Evolutionary conservation across 2,329 filamentous ascomycete genomes (phyloP).

Genomic region (Cadophora sp.): DNA sequence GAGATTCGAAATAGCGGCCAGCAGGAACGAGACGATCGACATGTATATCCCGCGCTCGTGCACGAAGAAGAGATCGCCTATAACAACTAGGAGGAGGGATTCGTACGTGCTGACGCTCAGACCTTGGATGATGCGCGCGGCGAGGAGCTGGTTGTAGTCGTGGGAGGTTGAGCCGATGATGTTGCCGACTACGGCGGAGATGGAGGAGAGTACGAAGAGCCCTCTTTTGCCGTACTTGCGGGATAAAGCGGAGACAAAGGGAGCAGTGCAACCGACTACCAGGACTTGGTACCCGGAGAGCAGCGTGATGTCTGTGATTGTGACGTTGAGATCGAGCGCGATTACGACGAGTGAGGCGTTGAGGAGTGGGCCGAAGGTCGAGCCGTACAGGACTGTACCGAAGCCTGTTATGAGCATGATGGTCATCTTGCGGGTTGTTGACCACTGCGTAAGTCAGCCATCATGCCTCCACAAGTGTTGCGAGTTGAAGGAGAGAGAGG

Average conservation of each 20-base stretch:
- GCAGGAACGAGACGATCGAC: constrained; percentile 50
- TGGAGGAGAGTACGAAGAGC: constrained; percentile 30
- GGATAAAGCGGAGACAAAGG: constrained; percentile 35
- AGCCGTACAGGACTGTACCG: constrained; percentile 48
- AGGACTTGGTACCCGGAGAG: constrained; percentile 38
- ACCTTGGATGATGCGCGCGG: constrained; percentile 38
- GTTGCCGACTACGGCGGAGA: constrained; percentile 33
- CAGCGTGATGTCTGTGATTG: constrained; percentile 34
- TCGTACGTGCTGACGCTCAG: constrained; percentile 40
- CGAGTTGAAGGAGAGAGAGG: neutral
- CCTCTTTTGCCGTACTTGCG: constrained; percentile 37
- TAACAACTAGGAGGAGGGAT: constrained; percentile 42
- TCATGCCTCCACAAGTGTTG: neutral
- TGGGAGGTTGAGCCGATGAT: constrained; percentile 29
- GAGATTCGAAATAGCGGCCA: constrained; percentile 49
- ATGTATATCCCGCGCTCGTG: constrained; percentile 53
- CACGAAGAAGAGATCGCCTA: constrained; percentile 54
- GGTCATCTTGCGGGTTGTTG: constrained; percentile 48
- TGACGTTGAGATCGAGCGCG: constrained; percentile 29
- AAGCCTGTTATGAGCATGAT: constrained; percentile 50
- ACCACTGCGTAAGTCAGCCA: constrained; percentile 36
- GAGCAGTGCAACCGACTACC: constrained; percentile 33
- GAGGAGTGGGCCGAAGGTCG: constrained; percentile 30
- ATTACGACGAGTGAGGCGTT: constrained; percentile 32
- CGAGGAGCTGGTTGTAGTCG: constrained; percentile 34